These are phyloP conservation scores for Afroboletus lepidellus DNA, from an alignment of 1,284 basidiomycete genomes.

Conservation along the genomic window DNA sequence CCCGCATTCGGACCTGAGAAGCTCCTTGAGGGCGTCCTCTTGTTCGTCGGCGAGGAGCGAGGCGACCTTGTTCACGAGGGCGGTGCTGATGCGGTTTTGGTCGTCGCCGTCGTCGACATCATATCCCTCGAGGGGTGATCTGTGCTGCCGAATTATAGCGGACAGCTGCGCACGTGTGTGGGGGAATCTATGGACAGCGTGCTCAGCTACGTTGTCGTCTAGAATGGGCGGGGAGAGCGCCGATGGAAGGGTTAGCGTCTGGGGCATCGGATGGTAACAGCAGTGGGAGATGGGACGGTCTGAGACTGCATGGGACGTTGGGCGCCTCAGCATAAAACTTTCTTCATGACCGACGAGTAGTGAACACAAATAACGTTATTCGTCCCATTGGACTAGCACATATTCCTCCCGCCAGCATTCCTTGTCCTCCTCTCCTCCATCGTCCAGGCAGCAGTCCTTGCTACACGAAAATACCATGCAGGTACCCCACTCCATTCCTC, in stretches of 20 bases:
- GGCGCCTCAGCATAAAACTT: slow-evolving; percentile 23
- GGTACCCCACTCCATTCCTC: slow-evolving; percentile 84
- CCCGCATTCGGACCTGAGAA: slow-evolving; percentile 69
- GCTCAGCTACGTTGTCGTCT: slow-evolving; percentile 25
- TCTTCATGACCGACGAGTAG: slow-evolving; percentile 14
- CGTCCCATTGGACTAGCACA: slow-evolving; percentile 75
- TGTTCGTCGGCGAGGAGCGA: slow-evolving; percentile 74
- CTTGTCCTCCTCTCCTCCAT: slow-evolving; percentile 39
- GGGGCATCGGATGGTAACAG: slow-evolving; percentile 27
- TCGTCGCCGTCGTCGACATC: slow-evolving; percentile 65
- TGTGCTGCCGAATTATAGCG: slow-evolving; percentile 69
- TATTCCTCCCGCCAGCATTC: slow-evolving; percentile 71
- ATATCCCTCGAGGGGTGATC: slow-evolving; percentile 46
- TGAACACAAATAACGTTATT: slow-evolving; percentile 31
- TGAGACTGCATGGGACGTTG: slow-evolving; percentile 21
- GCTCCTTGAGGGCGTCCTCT: slow-evolving; percentile 78
- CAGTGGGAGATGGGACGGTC: slow-evolving; percentile 16
- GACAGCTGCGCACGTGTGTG: slow-evolving; percentile 77
- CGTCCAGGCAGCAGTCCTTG: slow-evolving; percentile 62
- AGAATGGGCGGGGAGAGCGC: slow-evolving; percentile 8
- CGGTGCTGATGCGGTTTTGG: slow-evolving; percentile 47
- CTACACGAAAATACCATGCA: slow-evolving; percentile 78
- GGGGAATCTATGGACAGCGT: slow-evolving; percentile 52
- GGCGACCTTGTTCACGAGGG: slow-evolving; percentile 68
- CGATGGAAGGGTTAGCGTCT: slow-evolving; percentile 26